Evolutionary conservation across 1,284 basidiomycete genomes (phyloP), one percentile per base, ranked within the genome.

Genomic region (Neolentinus lepideus): DNA sequence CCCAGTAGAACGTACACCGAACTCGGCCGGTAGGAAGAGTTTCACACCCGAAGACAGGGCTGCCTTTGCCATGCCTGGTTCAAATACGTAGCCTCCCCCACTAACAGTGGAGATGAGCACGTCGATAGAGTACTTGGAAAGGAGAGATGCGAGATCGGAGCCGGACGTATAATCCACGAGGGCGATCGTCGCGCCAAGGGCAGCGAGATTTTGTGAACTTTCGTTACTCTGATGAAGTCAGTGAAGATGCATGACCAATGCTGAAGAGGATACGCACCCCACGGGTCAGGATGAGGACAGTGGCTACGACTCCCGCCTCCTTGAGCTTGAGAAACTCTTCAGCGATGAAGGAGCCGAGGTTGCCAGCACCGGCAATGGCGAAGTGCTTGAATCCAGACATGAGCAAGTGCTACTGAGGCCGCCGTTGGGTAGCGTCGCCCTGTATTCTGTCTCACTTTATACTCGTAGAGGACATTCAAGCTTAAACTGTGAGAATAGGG

Each of bases 11-110:
- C 36, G 19, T 51, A 52, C 25, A 2, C 67, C 67, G 27, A 60
- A 68, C 54, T 68, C 67, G 31, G 65, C 66, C 0, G 67, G 67
- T n/a, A 63, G 63, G 55, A 68, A 70, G 29, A 68, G 59, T 54
- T 66, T 62, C 3, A 68, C 66, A 12, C 63, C 67, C 0, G 66
- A 64, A 3, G 52, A 54, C 54, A 68, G 66, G 4, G 67, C 62
- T 0, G 65, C 64, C 9, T 62, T 59, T 4, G 62, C 65, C n/a
- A 68, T 51, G 0, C 58, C 24, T 1, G 54, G 51, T 57, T 70
- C 66, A 2, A 51, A 26, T 6, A 46, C 53, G 22, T 62, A 33
- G 3, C 54, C 63, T 2, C 1, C 1, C 19, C 27, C 38, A 12
- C 21, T 35, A 29, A 68, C n/a, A 2, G 65, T 60, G 21, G 61